Evolutionary conservation across 2,329 filamentous ascomycete genomes (phyloP), one percentile per base, ranked within the genome.

Genomic region (Dactylellina sp.): DNA sequence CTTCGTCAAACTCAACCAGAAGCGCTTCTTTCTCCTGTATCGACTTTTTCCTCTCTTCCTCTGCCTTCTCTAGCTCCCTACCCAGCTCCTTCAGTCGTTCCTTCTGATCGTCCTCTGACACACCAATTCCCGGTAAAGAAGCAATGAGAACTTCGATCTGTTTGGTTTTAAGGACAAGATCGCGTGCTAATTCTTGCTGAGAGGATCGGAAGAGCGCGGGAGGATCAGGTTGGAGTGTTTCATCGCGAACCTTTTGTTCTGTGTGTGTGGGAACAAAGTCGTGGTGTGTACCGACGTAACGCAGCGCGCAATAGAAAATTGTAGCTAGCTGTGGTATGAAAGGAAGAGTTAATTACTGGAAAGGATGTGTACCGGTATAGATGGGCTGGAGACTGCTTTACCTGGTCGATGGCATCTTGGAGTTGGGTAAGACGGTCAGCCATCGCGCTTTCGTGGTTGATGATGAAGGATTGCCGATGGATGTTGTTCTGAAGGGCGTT

Each of bases 331-430:
- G 74, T 49, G 76, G 9, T 32, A 72, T 16, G 50, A 20, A 12
- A 24, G 56, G 6, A 7, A 6, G 59, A 25, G 32, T 28, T 52
- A 35, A 55, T 66, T 64, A 40, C 12, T 37, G 32, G 16, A 9
- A 24, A 28, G n/a, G n/a, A n/a, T n/a, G 25, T 35, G 28, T 32
- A 32, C 9, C 28, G 28, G 28, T 32, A 32, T 47, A 9, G 20
- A 20, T 22, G 16, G 47, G 47, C 18, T 64, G 62, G 65, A 25
- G 40, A 55, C 20, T 28, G 20, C 12, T 12, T 35, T 83, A 91
- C 91, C 85, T 93, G 88, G 79, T 95, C 91, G 74, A 94, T 87
- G 81, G 91, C 89, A 83, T 95, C 91, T 82, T 96, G 92, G 68
- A 95, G 84, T 81, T 95, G 91, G 0, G 92, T 94, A 68, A 96